Conservation (phyloP, 371 early-diverging fungal species). For the Saksenaea oblongispora region DNA sequence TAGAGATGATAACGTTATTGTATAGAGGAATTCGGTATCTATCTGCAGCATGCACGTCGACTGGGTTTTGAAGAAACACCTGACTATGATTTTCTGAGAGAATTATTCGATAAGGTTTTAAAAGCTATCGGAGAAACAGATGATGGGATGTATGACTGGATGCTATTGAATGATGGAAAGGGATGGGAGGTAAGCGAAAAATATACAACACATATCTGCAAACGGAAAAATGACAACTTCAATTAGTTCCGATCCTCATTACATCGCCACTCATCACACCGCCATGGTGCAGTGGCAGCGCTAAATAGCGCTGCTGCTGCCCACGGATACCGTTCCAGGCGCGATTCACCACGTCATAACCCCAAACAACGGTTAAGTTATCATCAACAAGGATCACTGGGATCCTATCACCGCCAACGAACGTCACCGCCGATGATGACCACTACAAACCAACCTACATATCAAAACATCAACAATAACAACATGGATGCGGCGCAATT, state of each 20-base stretch:
- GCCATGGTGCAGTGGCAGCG: conserved; percentile 23
- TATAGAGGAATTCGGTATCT: conserved; percentile 86
- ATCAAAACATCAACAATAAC: conserved; percentile 22
- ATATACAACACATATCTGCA: neutral
- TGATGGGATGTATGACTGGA: conserved; percentile 94
- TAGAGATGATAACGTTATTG: neutral
- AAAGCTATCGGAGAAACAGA: conserved; percentile 71
- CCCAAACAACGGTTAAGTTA: conserved; percentile 14
- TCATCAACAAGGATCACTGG: neutral
- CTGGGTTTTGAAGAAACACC: conserved; percentile 96
- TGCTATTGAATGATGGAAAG: conserved; percentile 69
- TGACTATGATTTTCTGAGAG: conserved; percentile 88
- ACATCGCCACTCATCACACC: conserved; percentile 18
- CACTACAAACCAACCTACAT: conserved; percentile 18
- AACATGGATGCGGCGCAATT: conserved; percentile 18
- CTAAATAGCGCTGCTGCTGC: conserved; percentile 18
- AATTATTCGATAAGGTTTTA: conserved; percentile 85
- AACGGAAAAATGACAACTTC: neutral
- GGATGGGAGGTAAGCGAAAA: conserved; percentile 58
- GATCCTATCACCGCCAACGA: conserved; percentile 10
- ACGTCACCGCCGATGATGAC: conserved; percentile 16
- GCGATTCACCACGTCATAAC: conserved; percentile 13
- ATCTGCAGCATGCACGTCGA: conserved; percentile 89
- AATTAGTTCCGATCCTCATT: conserved; percentile 11
- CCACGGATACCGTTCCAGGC: conserved; percentile 8